These are phyloP conservation scores for Fusarium pilosicola DNA, from an alignment of 2,329 filamentous ascomycete genomes.

Conservation along the genomic window DNA sequence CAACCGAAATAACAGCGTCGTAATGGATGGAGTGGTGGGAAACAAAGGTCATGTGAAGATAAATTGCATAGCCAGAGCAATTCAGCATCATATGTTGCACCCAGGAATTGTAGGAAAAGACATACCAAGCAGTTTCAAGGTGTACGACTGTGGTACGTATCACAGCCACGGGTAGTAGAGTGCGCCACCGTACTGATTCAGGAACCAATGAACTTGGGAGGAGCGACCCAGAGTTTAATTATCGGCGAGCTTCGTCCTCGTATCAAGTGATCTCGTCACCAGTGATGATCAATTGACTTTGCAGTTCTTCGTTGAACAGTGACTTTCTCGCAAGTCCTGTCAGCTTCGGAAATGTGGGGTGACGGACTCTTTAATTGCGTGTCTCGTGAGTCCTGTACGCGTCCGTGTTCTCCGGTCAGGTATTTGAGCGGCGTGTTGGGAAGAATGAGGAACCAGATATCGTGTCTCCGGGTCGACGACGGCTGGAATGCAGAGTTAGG, in stretches of 20 bases:
- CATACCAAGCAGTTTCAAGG: constrained; percentile 26
- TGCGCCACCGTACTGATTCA: constrained; percentile 40
- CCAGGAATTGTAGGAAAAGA: constrained; percentile 4
- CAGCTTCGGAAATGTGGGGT: constrained; percentile 16
- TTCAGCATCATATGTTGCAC: background rate
- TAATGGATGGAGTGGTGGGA: background rate
- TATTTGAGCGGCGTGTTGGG: constrained; percentile 4
- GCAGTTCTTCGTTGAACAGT: constrained; percentile 4
- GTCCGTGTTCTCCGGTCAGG: background rate
- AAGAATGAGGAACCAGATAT: constrained; percentile 29
- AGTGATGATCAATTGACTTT: constrained; percentile 10
- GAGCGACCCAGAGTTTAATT: constrained; percentile 36
- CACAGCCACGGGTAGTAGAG: constrained; percentile 30
- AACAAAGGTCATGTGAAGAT: background rate
- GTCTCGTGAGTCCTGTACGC: constrained; percentile 11
- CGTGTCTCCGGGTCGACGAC: constrained; percentile 37
- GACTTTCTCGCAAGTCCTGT: constrained; percentile 2
- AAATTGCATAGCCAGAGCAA: background rate
- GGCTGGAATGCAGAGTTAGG: constrained; percentile 38
- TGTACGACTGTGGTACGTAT: constrained; percentile 36
- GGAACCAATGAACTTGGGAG: constrained; percentile 34
- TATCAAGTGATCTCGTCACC: constrained; percentile 28
- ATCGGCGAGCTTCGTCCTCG: constrained; percentile 28
- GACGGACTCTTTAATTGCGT: constrained; percentile 14
- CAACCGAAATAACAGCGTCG: constrained; percentile 18